Evolutionary conservation across 129 eudicot species (phyloP).

Genomic region (Ambrosia artemisiifolia): DNA sequence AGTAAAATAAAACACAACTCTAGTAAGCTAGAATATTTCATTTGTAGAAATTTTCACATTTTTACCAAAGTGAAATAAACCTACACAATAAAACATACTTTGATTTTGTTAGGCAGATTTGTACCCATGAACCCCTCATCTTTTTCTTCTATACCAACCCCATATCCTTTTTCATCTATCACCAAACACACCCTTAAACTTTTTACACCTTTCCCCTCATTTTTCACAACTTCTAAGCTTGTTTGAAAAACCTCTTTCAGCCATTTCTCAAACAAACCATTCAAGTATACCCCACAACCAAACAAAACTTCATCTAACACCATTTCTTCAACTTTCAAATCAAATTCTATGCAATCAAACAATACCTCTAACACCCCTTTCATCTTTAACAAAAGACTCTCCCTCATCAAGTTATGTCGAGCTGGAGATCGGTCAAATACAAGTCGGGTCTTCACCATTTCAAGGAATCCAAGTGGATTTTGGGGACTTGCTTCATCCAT

Average conservation of each 20-base stretch:
- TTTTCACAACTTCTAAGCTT: slow-evolving; percentile 43
- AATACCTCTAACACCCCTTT: slow-evolving; percentile 44
- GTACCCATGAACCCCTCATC: slow-evolving; percentile 74
- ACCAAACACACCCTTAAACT: slow-evolving; percentile 62
- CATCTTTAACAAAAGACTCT: slow-evolving; percentile 52
- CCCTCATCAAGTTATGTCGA: slow-evolving; percentile 40
- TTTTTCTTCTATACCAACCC: slow-evolving; percentile 42
- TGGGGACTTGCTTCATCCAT: slow-evolving; percentile 25
- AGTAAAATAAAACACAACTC: slow-evolving; percentile 8
- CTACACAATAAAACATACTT: slow-evolving; percentile 45
- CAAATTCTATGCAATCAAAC: slow-evolving; percentile 33
- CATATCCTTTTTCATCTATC: slow-evolving; percentile 39
- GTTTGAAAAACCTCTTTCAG: slow-evolving; percentile 76
- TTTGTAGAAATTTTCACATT: slow-evolving; percentile 31
- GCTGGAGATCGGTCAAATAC: slow-evolving; percentile 40
- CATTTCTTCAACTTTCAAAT: slow-evolving; percentile 42
- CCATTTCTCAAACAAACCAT: slow-evolving; percentile 73
- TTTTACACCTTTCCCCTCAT: slow-evolving; percentile 40
- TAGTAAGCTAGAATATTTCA: slow-evolving; percentile 32
- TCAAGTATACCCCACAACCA: slow-evolving; percentile 54
- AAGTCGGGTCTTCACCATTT: slow-evolving; percentile 36
- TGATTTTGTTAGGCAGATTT: slow-evolving; percentile 69
- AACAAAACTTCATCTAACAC: slow-evolving; percentile 54
- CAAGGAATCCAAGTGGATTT: slow-evolving; percentile 44
- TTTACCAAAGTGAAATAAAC: slow-evolving; percentile 34